Conservation (phyloP, 257 asterid genomes). For the Lavandula angustifolia region DNA sequence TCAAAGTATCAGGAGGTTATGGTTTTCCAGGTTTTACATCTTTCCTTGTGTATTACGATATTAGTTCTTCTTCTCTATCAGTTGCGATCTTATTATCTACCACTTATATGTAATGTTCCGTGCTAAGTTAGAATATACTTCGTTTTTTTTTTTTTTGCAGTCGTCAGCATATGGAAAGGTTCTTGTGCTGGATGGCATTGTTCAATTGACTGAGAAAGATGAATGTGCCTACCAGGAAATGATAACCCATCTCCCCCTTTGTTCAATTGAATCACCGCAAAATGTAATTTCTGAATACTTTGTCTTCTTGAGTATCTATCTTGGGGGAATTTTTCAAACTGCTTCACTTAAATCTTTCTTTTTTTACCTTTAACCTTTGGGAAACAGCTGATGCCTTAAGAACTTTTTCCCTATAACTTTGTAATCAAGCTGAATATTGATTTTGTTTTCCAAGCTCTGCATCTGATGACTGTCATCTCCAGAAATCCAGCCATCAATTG, state of each 20-base stretch:
- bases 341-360: constrained; percentile 5
- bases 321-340: constrained; percentile 13
- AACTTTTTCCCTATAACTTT: constrained; percentile 9
- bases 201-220: constrained; percentile 98
- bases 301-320: constrained; percentile 4
- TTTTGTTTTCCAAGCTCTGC: constrained; percentile 13
- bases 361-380: not conserved
- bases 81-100: constrained; percentile 23
- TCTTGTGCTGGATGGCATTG: constrained; percentile 93
- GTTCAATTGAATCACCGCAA: constrained; percentile 82
- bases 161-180: constrained; percentile 83
- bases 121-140: not conserved
- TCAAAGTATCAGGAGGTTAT: constrained; percentile 90
- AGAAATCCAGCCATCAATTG: constrained; percentile 5
- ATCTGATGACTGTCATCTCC: not conserved
- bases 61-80: not conserved
- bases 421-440: not conserved
- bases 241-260: constrained; percentile 95
- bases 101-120: not conserved
- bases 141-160: constrained; percentile 47
- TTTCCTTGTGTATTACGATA: constrained; percentile 7
- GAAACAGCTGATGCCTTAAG: constrained; percentile 8
- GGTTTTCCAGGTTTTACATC: constrained; percentile 80
- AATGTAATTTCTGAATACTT: constrained; percentile 49
- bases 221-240: constrained; percentile 99